phyloP scores from a whole-genome alignment of 331 rosid species.

The Rosa hybrid region DNA sequence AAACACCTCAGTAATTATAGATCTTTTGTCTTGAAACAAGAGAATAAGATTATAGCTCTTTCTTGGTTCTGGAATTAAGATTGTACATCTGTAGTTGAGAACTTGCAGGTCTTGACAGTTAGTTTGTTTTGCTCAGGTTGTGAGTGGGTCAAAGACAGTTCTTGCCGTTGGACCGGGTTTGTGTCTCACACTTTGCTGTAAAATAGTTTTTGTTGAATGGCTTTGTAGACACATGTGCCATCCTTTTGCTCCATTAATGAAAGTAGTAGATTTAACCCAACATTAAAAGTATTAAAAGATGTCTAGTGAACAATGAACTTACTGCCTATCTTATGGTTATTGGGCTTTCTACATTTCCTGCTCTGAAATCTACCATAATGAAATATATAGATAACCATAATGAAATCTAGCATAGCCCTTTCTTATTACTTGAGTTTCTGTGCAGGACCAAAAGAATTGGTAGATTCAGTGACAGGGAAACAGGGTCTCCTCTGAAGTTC shows the following conservation, averaged over 20 bases:
- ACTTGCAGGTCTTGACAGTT: not conserved
- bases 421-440: constrained; percentile 14
- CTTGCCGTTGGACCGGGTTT: constrained; percentile 95
- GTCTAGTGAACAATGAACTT: not conserved
- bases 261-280: not conserved
- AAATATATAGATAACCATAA: not conserved
- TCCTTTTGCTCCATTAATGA: not conserved
- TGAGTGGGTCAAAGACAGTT: constrained; percentile 82
- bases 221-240: constrained; percentile 11
- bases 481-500: constrained; percentile 56
- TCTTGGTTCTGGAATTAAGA: not conserved
- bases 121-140: constrained; percentile 53
- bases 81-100: not conserved
- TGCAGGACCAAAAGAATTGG: constrained; percentile 67
- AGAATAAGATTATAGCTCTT: not conserved
- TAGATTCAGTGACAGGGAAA: constrained; percentile 79
- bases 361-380: not conserved
- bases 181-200: constrained; percentile 23
- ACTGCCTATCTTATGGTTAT: constrained; percentile 15
- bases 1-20: not conserved
- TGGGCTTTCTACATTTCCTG: not conserved
- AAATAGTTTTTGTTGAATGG: constrained; percentile 14
- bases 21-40: not conserved
- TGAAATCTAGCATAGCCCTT: too few relatives aligned
- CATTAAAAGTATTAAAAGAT: not conserved